Evolutionary conservation across 2,329 filamentous ascomycete species (phyloP).

Genomic region (Ceratocystis eucalypticola): DNA sequence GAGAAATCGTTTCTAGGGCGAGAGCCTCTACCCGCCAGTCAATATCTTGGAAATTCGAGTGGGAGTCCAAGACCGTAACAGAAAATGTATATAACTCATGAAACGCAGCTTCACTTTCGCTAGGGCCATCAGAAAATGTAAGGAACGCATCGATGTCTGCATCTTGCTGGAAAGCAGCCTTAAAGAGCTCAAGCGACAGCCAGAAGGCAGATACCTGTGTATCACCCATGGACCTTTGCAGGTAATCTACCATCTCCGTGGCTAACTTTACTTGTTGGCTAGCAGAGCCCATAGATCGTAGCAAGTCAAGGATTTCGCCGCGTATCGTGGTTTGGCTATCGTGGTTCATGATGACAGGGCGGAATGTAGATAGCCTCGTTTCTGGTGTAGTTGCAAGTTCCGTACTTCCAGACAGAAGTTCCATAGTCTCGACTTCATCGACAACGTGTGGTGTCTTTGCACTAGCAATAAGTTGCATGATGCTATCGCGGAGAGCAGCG

Average conservation of each 20-base stretch:
- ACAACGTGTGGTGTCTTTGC: conserved; percentile 26
- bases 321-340: conserved; percentile 54
- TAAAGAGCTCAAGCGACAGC: conserved; percentile 61
- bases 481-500: conserved; percentile 59
- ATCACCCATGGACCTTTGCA: conserved; percentile 41
- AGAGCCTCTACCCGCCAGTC: conserved; percentile 68
- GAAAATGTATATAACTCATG: conserved; percentile 59
- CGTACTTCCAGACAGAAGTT: conserved; percentile 13
- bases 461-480: conserved; percentile 29
- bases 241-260: conserved; percentile 49
- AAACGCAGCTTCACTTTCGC: conserved; percentile 36
- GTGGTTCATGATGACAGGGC: conserved; percentile 47
- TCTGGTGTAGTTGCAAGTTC: conserved; percentile 8
- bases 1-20: conserved; percentile 65
- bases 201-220: conserved; percentile 61
- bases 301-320: conserved; percentile 43
- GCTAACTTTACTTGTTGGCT: conserved; percentile 48
- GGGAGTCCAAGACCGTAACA: conserved; percentile 44
- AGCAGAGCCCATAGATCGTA: conserved; percentile 41
- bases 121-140: conserved; percentile 30
- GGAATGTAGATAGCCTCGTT: conserved; percentile 32
- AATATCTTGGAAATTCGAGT: conserved; percentile 33
- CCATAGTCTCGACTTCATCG: conserved; percentile 24
- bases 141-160: conserved; percentile 54
- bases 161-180: conserved; percentile 38